phyloP scores from a whole-genome alignment of 2,329 filamentous ascomycete species.

The Ambrosiella xylebori region DNA sequence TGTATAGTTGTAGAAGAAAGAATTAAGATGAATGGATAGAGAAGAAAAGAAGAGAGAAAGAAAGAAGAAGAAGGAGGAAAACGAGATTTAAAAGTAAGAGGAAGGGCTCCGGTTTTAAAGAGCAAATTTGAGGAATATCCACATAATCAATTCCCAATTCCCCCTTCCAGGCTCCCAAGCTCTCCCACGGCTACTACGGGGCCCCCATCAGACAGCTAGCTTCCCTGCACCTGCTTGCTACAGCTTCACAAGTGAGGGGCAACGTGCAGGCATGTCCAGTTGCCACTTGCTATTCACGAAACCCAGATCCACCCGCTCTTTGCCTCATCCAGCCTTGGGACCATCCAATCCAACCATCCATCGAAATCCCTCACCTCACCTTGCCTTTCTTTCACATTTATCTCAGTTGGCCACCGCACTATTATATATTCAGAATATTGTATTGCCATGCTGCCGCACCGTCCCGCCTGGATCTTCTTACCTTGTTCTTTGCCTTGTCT shows the following conservation, averaged over 20 bases:
- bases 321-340: neutral
- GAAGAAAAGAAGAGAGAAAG: constrained; percentile 2
- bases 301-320: neutral
- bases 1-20: constrained; percentile 1
- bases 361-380: neutral
- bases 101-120: neutral
- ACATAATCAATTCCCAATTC: too few species aligned
- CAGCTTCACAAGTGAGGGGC: neutral
- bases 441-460: too few species aligned
- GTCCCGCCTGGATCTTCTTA: too few species aligned
- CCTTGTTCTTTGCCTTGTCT: neutral
- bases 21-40: neutral
- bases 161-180: too few species aligned
- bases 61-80: neutral
- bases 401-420: neutral
- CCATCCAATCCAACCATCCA: neutral
- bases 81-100: constrained; percentile 3
- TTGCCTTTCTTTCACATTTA: neutral
- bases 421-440: neutral
- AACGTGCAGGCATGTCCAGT: neutral
- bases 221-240: neutral
- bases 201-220: too few species aligned
- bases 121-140: neutral
- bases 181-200: too few species aligned
- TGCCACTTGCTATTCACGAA: neutral